A percentile compares a stretch with the other conserved stretches of the same genome.
Evolutionary conservation across 2,329 filamentous ascomycete species (phyloP).

Genomic region (Drechmeria coniospora): DNA sequence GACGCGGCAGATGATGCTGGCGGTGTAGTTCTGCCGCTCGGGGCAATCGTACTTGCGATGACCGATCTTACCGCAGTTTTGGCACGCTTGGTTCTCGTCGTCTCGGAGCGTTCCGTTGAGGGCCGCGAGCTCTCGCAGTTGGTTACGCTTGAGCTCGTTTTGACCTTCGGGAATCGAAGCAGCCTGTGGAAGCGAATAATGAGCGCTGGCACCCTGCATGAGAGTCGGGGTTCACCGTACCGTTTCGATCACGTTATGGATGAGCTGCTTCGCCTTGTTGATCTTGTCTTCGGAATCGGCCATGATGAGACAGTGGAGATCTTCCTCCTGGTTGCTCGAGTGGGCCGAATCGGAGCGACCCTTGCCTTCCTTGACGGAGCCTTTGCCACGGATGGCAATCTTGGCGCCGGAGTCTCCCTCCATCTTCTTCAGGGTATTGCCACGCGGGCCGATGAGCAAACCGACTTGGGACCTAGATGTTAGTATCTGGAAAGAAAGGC

Average conservation of each 20-base stretch:
- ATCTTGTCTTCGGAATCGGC: slow-evolving; percentile 99
- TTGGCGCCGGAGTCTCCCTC: slow-evolving; percentile 93
- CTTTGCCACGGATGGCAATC: slow-evolving; percentile 98
- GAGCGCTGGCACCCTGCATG: too few relatives aligned
- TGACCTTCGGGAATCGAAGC: slow-evolving; percentile 97
- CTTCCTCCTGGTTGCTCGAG: slow-evolving; percentile 99
- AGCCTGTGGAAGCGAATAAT: slow-evolving; percentile 48
- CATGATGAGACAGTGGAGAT: slow-evolving; percentile 98
- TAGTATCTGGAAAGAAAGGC: slow-evolving; percentile 45
- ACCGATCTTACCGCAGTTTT: slow-evolving; percentile 97
- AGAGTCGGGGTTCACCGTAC: too few relatives aligned
- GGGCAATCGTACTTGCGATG: slow-evolving; percentile 98
- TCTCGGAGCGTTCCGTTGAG: slow-evolving; percentile 98
- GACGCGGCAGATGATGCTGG: slow-evolving; percentile 95
- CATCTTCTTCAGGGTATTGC: slow-evolving; percentile 99
- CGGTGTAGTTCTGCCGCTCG: slow-evolving; percentile 95
- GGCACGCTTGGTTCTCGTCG: slow-evolving; percentile 97
- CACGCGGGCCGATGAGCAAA: slow-evolving; percentile 99
- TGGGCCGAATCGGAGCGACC: slow-evolving; percentile 97
- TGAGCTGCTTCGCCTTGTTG: slow-evolving; percentile 95
- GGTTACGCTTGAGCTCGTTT: slow-evolving; percentile 97
- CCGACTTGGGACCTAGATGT: slow-evolving; percentile 98
- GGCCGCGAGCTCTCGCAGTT: slow-evolving; percentile 90
- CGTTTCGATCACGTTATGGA: slow-evolving; percentile 97
- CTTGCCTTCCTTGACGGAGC: slow-evolving; percentile 99